Conservation (phyloP, 106 monocot genomes). For the Platanthera guangdongensis region DNA sequence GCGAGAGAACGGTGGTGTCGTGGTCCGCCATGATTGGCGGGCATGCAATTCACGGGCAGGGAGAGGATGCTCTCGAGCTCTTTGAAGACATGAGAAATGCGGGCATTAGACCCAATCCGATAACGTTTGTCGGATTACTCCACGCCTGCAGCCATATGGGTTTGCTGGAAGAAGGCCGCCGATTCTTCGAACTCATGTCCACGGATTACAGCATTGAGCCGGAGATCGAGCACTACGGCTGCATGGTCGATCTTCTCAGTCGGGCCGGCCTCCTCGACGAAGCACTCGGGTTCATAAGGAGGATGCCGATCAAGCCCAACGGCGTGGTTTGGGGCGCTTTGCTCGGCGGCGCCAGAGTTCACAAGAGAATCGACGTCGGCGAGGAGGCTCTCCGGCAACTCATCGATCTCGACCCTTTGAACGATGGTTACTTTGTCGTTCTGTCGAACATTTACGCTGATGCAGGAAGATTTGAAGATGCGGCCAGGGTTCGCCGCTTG, state of each 20-base stretch:
- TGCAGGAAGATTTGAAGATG: slow-evolving; percentile 40
- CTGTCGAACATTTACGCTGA: slow-evolving; percentile 72
- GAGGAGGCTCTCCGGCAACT: slow-evolving; percentile 45
- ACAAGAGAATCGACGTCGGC: slow-evolving; percentile 44
- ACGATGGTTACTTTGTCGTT: slow-evolving; percentile 67
- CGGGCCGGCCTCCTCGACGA: slow-evolving; percentile 51
- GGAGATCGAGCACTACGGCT: slow-evolving; percentile 70
- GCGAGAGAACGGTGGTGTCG: slow-evolving; percentile 26
- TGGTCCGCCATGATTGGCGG: slow-evolving; percentile 64
- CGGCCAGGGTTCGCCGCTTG: slow-evolving; percentile 28
- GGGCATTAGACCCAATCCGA: slow-evolving; percentile 35
- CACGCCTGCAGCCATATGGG: slow-evolving; percentile 73
- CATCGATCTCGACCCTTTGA: slow-evolving; percentile 35
- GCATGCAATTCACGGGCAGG: slow-evolving; percentile 48
- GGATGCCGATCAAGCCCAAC: slow-evolving; percentile 53
- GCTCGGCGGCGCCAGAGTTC: slow-evolving; percentile 52
- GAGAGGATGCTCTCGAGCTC: slow-evolving; percentile 41
- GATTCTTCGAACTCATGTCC: slow-evolving; percentile 32
- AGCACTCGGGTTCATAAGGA: slow-evolving; percentile 39
- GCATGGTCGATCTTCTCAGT: slow-evolving; percentile 70
- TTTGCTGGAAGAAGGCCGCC: slow-evolving; percentile 38
- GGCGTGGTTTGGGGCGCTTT: slow-evolving; percentile 63
- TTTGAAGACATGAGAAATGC: slow-evolving; percentile 32
- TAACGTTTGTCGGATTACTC: slow-evolving; percentile 64
- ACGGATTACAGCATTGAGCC: slow-evolving; percentile 35